A percentile compares a stretch with the other conserved stretches of the same genome.
These are phyloP conservation scores for Globisporangium alternatum DNA, from an alignment of 352 stramenopile species.

Conservation along the genomic window DNA sequence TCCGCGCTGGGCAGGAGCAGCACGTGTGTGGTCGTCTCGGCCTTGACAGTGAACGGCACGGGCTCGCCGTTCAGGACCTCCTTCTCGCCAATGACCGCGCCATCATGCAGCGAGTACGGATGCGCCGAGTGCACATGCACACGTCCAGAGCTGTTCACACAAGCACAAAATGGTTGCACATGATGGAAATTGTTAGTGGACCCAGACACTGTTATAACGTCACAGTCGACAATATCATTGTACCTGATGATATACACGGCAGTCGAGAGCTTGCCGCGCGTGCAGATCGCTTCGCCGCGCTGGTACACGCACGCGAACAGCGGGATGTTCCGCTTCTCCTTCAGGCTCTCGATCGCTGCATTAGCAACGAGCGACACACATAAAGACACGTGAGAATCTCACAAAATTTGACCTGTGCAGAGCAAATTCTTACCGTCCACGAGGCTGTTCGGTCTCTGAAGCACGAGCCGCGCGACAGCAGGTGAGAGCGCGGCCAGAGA, in stretches of 20 bases:
- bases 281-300: slow-evolving; percentile 60
- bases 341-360: slow-evolving; percentile 49
- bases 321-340: slow-evolving; percentile 49
- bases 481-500: slow-evolving; percentile 62
- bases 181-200: neutral
- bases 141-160: slow-evolving; percentile 42
- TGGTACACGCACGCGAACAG: slow-evolving; percentile 71
- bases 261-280: slow-evolving; percentile 55
- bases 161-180: neutral
- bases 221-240: neutral
- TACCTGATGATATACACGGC: slow-evolving; percentile 85
- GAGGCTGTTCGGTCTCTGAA: slow-evolving; percentile 45
- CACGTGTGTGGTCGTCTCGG: slow-evolving; percentile 54
- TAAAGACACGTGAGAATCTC: slow-evolving; percentile 8
- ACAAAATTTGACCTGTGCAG: neutral
- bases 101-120: slow-evolving; percentile 47
- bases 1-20: slow-evolving; percentile 65
- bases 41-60: slow-evolving; percentile 62
- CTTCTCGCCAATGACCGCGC: slow-evolving; percentile 56
- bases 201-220: neutral
- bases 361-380: neutral
- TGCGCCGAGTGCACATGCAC: slow-evolving; percentile 69
- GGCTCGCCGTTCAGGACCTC: slow-evolving; percentile 73
- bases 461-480: slow-evolving; percentile 55
- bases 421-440: slow-evolving; percentile 47